Conservation (phyloP, 371 early-diverging fungal genomes). For the Dichotomocladium elegans region DNA sequence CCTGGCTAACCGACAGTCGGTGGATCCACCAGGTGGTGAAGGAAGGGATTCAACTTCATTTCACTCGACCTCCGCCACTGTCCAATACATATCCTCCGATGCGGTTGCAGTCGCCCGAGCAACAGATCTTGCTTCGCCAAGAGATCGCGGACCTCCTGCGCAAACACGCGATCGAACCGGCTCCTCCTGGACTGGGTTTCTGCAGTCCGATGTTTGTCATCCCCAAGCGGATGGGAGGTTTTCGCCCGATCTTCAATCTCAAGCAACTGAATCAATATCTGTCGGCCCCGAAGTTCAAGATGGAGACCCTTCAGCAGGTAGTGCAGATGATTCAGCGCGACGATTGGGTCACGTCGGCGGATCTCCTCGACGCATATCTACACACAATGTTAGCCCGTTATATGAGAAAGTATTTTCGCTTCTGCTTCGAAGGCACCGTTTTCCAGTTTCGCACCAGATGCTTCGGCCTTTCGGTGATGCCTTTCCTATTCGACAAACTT, state of each 20-base stretch:
- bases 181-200: constrained; percentile 5
- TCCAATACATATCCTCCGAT: not conserved
- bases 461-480: constrained; percentile 27
- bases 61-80: not conserved
- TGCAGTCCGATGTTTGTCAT: constrained; percentile 17
- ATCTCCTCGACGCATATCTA: constrained; percentile 13
- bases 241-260: constrained; percentile 21
- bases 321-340: constrained; percentile 10
- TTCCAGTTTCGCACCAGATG: constrained; percentile 28
- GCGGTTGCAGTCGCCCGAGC: not conserved
- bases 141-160: constrained; percentile 2
- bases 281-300: constrained; percentile 15
- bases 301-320: constrained; percentile 16
- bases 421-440: constrained; percentile 11
- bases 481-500: constrained; percentile 26
- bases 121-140: not conserved
- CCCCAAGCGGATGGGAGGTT: constrained; percentile 15
- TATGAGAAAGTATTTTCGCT: constrained; percentile 15
- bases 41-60: not conserved
- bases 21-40: not conserved
- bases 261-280: constrained; percentile 13
- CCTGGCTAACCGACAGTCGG: not conserved
- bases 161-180: constrained; percentile 5
- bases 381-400: constrained; percentile 17
- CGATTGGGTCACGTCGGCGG: constrained; percentile 11